Conservation (phyloP, 2,329 filamentous ascomycete species). For the Volutella citrinella region DNA sequence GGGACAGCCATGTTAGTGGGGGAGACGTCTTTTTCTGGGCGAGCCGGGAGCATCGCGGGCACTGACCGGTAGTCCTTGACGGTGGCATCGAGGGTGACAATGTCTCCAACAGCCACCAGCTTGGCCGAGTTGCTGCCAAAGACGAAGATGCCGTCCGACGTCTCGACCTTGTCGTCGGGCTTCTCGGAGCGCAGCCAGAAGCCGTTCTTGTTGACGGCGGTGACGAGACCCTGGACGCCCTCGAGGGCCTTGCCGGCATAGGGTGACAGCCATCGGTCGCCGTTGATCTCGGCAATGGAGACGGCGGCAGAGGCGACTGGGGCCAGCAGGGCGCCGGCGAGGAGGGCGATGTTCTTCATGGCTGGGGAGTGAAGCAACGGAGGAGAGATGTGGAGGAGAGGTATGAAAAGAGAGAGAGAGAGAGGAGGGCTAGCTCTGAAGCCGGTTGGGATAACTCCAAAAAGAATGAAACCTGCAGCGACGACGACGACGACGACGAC, state of each 20-base stretch:
- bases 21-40: no score
- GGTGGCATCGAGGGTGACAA: slow-evolving; percentile 57
- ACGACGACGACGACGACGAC: no score
- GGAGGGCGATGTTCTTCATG: slow-evolving; percentile 30
- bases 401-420: no score
- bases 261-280: slow-evolving; percentile 61
- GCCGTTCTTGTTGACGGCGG: slow-evolving; percentile 59
- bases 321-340: slow-evolving; percentile 17
- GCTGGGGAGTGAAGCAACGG: slow-evolving; percentile 11
- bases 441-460: no score
- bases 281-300: slow-evolving; percentile 63
- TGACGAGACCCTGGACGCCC: slow-evolving; percentile 61
- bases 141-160: slow-evolving; percentile 66
- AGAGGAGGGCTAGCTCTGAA: no score
- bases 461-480: no score
- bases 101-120: slow-evolving; percentile 59
- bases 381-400: no score
- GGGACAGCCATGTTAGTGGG: slow-evolving; percentile 12
- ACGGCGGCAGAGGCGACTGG: slow-evolving; percentile 32
- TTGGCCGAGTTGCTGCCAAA: slow-evolving; percentile 50
- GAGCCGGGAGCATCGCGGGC: no score
- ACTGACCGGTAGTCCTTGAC: slow-evolving; percentile 55
- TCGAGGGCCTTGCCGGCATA: slow-evolving; percentile 54
- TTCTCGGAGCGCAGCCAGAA: slow-evolving; percentile 62
- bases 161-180: slow-evolving; percentile 52